Conservation (phyloP, 192 early-diverging fungal species). For the Allomyces macrogynus region DNA sequence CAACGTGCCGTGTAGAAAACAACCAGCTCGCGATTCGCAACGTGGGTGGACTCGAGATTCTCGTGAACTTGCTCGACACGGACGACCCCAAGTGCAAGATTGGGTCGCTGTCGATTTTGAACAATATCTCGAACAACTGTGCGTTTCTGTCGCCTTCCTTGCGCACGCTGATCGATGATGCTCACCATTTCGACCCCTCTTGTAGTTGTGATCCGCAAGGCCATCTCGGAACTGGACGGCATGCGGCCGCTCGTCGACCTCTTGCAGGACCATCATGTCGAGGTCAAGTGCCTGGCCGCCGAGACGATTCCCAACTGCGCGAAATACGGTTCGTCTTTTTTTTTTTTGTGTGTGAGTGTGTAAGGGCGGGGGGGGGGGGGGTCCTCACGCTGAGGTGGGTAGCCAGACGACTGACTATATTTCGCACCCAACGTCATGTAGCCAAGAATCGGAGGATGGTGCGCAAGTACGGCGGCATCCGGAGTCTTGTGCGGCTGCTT, state of each 20-base stretch:
- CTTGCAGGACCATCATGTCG: constrained; percentile 25
- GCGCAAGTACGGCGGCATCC: constrained; percentile 34
- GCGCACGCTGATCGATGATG: not conserved
- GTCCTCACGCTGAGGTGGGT: no score
- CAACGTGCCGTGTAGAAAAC: constrained; percentile 13
- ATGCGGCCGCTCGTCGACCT: constrained; percentile 40
- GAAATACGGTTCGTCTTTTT: constrained; percentile 29
- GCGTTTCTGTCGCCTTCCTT: not conserved
- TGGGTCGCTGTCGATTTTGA: constrained; percentile 36
- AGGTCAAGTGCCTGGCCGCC: constrained; percentile 40
- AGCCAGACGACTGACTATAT: no score
- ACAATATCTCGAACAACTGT: constrained; percentile 37
- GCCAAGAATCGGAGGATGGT: constrained; percentile 31
- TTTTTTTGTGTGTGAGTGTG: no score
- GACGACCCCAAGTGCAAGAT: constrained; percentile 43
- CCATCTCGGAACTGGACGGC: constrained; percentile 34
- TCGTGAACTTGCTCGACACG: constrained; percentile 41
- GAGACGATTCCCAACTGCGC: constrained; percentile 44
- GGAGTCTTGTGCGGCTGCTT: constrained; percentile 31
- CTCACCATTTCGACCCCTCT: not conserved
- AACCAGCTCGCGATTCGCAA: constrained; percentile 43
- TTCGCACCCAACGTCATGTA: not conserved
- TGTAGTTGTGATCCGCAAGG: constrained; percentile 29
- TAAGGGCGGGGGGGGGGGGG: no score
- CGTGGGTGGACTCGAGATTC: constrained; percentile 36